phyloP scores from a whole-genome alignment of 2,329 filamentous ascomycete genomes.

The Botrytis deweyae region DNA sequence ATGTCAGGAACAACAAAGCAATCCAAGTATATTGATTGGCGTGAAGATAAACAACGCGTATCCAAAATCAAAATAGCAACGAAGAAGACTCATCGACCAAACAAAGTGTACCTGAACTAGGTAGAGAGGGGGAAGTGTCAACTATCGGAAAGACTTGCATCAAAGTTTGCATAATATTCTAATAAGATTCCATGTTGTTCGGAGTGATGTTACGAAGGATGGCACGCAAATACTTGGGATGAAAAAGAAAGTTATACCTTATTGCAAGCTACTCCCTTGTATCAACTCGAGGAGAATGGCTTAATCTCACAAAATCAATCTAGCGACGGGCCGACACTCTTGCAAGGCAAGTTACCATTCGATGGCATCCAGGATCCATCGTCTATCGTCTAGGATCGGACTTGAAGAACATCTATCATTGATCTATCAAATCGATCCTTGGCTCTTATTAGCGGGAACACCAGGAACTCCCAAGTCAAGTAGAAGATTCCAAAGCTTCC shows the following conservation, averaged over 20 bases:
- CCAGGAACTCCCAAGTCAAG: background rate
- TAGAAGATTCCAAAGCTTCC: background rate
- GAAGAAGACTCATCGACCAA: background rate
- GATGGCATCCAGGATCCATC: background rate
- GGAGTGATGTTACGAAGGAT: background rate
- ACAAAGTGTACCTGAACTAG: background rate
- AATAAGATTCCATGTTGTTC: background rate
- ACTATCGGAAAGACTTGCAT: background rate
- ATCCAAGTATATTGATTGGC: background rate
- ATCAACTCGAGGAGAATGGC: background rate
- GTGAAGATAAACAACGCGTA: background rate
- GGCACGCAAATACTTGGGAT: background rate
- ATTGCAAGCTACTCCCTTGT: background rate
- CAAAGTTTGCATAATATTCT: background rate
- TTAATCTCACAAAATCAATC: background rate
- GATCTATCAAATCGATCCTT: background rate
- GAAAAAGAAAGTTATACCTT: background rate
- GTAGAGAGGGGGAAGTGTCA: background rate
- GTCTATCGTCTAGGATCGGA: background rate
- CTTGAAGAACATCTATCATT: background rate
- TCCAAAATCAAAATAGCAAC: slow-evolving; percentile 14
- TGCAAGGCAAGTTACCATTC: background rate
- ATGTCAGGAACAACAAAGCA: slow-evolving; percentile 2
- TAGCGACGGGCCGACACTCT: background rate
- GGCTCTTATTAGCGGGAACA: background rate